phyloP scores from a whole-genome alignment of 2,329 filamentous ascomycete species.

The Apiospora koreana region DNA sequence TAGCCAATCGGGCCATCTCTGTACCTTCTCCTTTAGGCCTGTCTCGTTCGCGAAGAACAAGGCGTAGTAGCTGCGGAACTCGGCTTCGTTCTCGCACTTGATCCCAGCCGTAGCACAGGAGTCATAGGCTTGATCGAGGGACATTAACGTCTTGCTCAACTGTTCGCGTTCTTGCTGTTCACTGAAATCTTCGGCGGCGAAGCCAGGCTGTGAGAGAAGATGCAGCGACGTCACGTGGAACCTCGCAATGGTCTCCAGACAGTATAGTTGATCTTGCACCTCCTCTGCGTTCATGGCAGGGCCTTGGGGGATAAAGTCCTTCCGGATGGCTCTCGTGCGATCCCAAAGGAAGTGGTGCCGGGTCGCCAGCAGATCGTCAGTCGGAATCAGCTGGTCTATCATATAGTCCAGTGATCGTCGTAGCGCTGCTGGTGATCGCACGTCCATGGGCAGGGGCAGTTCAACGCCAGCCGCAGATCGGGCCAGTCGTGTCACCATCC shows the following conservation, averaged over 20 bases:
- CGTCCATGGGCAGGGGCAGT: slow-evolving; percentile 67
- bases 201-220: slow-evolving; percentile 58
- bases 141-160: slow-evolving; percentile 64
- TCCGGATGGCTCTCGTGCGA: slow-evolving; percentile 65
- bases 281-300: slow-evolving; percentile 60
- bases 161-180: slow-evolving; percentile 70
- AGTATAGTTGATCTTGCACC: slow-evolving; percentile 60
- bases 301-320: slow-evolving; percentile 67
- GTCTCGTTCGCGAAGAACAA: slow-evolving; percentile 62
- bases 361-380: slow-evolving; percentile 54
- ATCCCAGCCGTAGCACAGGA: slow-evolving; percentile 62
- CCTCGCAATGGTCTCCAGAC: slow-evolving; percentile 65
- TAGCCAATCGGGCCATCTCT: slow-evolving; percentile 56
- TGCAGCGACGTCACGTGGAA: slow-evolving; percentile 69
- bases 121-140: slow-evolving; percentile 66
- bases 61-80: slow-evolving; percentile 67
- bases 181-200: slow-evolving; percentile 61
- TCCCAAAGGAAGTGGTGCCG: slow-evolving; percentile 70
- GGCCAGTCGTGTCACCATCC: slow-evolving; percentile 68
- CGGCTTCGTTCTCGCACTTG: slow-evolving; percentile 61
- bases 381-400: slow-evolving; percentile 57
- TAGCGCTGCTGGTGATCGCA: slow-evolving; percentile 60
- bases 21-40: slow-evolving; percentile 55
- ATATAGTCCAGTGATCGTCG: slow-evolving; percentile 64
- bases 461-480: slow-evolving; percentile 70